Percentiles rank a stretch among this genome's conserved stretches.
Evolutionary conservation across 2,329 filamentous ascomycete species (phyloP).

Genomic region (Phaeoacremonium minimum): DNA sequence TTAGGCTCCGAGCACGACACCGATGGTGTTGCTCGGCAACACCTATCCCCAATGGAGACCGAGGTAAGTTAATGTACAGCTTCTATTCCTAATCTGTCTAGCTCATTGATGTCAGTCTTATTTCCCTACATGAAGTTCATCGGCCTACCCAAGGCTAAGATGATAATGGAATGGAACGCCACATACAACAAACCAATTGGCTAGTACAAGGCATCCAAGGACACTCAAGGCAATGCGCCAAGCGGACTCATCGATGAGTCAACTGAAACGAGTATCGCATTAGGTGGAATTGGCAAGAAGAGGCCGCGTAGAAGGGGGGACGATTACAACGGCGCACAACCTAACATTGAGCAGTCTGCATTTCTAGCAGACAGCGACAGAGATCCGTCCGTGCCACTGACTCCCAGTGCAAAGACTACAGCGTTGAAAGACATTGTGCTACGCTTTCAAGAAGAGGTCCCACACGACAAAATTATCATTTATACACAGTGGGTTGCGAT

Average conservation of each 20-base stretch:
- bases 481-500: not conserved
- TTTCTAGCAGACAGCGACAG: not conserved
- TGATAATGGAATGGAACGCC: not conserved
- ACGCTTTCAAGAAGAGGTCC: not conserved
- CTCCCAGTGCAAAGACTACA: not conserved
- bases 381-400: not conserved
- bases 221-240: too few species aligned
- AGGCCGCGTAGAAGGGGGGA: not conserved
- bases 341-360: not conserved
- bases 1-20: not conserved
- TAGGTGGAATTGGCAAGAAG: too few species aligned
- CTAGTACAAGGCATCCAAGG: too few species aligned
- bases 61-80: not conserved
- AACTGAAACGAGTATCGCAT: too few species aligned
- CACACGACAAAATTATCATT: slow-evolving; percentile 1
- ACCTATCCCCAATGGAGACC: not conserved
- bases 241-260: too few species aligned
- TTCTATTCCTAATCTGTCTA: not conserved
- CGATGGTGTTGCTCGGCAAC: not conserved
- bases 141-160: not conserved
- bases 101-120: not conserved
- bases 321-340: not conserved
- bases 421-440: not conserved
- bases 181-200: too few species aligned
- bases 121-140: not conserved